Percentiles rank a stretch among this genome's conserved stretches.
phyloP scores from a whole-genome alignment of 345 rosid species.

The Cochlearia excelsa region DNA sequence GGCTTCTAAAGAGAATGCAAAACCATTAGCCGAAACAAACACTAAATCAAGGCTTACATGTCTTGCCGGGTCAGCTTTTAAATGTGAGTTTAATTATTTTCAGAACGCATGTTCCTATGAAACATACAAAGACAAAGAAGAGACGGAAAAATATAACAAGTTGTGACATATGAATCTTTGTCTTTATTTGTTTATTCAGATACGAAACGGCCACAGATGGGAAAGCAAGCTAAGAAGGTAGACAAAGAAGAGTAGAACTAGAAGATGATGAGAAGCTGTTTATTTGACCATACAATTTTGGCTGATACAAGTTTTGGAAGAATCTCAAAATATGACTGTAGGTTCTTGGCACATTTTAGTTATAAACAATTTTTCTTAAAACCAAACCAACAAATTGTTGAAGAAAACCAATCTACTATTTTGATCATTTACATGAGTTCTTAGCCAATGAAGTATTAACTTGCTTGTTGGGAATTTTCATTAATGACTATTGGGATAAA shows the following conservation, averaged over 20 bases:
- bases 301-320: neutral
- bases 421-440: too few species aligned
- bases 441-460: too few species aligned
- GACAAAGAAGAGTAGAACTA: conserved; percentile 5
- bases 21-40: conserved; percentile 72
- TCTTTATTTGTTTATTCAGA: conserved; percentile 18
- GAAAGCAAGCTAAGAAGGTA: conserved; percentile 18
- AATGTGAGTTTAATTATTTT: conserved; percentile 45
- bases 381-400: too few species aligned
- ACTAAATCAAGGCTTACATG: conserved; percentile 90
- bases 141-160: neutral
- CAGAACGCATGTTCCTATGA: neutral
- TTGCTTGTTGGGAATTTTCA: too few species aligned
- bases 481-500: too few species aligned
- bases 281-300: too few species aligned
- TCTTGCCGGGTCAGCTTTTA: conserved; percentile 77
- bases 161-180: conserved; percentile 9
- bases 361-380: too few species aligned
- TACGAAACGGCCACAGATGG: conserved; percentile 19
- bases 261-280: conserved; percentile 7
- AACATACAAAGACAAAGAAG: neutral
- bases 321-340: neutral
- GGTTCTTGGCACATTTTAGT: too few species aligned
- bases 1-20: conserved; percentile 59
- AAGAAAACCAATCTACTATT: too few species aligned